Evolutionary conservation across 2,329 filamentous ascomycete species (phyloP).

Genomic region (Leptographium galeiforme): DNA sequence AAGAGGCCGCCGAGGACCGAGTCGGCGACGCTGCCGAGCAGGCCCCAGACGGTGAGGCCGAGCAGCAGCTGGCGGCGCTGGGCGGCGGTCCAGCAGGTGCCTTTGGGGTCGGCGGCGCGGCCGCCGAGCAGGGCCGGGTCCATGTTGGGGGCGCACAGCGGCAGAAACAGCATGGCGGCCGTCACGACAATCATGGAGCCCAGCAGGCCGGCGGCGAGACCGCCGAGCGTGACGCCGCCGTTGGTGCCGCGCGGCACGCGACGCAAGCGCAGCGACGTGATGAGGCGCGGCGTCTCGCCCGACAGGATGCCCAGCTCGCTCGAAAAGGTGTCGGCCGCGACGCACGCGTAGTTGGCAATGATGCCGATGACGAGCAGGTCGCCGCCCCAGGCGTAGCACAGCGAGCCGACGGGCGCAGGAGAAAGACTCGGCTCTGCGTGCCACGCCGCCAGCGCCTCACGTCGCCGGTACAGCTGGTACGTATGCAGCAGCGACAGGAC

Average conservation of each 20-base stretch:
- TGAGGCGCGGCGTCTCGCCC: conserved; percentile 60
- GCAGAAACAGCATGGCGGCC: conserved; percentile 50
- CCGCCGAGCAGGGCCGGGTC: conserved; percentile 20
- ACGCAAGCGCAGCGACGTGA: conserved; percentile 65
- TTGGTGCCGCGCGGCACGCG: conserved; percentile 85
- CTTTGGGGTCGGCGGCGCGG: conserved; percentile 18
- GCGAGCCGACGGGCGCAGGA: too few relatives aligned
- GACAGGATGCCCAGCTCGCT: conserved; percentile 91
- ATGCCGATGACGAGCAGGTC: conserved; percentile 52
- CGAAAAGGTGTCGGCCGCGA: conserved; percentile 85
- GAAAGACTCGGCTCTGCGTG: too few relatives aligned
- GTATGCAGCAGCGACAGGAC: conserved; percentile 46
- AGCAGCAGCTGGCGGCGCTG: conserved; percentile 35
- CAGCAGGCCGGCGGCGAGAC: conserved; percentile 58
- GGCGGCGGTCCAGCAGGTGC: conserved; percentile 27
- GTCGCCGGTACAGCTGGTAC: conserved; percentile 40
- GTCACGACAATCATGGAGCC: conserved; percentile 62
- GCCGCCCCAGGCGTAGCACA: conserved; percentile 48
- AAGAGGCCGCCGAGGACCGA: conserved; percentile 74
- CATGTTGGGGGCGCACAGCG: conserved; percentile 41
- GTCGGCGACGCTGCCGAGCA: conserved; percentile 71
- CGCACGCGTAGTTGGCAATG: conserved; percentile 77
- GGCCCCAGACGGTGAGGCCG: conserved; percentile 58
- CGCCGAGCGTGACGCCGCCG: conserved; percentile 70
- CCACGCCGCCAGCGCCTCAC: conserved; percentile 24